Percentiles rank a stretch among this genome's conserved stretches.
Conservation (phyloP, 805 yeast genomes). For the Metschnikowia similis region DNA sequence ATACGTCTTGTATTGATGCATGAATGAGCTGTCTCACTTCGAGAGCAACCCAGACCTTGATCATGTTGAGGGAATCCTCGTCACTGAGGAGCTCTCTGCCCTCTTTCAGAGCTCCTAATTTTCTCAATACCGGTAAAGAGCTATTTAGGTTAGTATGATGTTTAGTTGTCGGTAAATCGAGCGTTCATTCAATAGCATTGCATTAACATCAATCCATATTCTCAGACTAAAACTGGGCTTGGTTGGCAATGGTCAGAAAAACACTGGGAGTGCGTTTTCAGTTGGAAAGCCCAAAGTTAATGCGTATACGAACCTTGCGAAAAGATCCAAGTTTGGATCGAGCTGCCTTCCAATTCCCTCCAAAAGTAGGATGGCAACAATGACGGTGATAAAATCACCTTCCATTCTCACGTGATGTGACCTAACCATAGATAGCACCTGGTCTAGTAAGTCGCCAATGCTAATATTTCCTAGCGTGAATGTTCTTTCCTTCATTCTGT, state of each 20-base stretch:
- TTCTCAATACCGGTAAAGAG: conserved; percentile 80
- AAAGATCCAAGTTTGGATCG: conserved; percentile 88
- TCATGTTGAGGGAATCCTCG: conserved; percentile 69
- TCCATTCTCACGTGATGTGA: conserved; percentile 96
- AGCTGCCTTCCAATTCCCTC: conserved; percentile 96
- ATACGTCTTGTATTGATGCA: conserved; percentile 75
- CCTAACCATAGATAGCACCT: conserved; percentile 86
- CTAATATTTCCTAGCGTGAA: conserved; percentile 89
- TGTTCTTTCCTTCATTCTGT: conserved; percentile 76
- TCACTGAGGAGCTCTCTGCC: conserved; percentile 53
- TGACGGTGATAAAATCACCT: conserved; percentile 91
- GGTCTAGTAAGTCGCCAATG: conserved; percentile 85
- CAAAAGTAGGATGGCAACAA: conserved; percentile 83
- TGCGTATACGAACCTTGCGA: conserved; percentile 85
- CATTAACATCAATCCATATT: not conserved
- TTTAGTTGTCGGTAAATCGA: not conserved
- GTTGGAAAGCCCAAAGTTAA: conserved; percentile 39
- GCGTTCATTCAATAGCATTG: not conserved
- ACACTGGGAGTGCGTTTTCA: conserved; percentile 21
- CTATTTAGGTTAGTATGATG: conserved; percentile 33
- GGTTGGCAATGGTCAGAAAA: not conserved
- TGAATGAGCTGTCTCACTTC: conserved; percentile 84
- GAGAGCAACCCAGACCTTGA: conserved; percentile 85
- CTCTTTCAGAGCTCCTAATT: conserved; percentile 67
- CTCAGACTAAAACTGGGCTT: not conserved